Conservation (phyloP, 2,329 filamentous ascomycete species). For the Fusarium tanahbumbuense region DNA sequence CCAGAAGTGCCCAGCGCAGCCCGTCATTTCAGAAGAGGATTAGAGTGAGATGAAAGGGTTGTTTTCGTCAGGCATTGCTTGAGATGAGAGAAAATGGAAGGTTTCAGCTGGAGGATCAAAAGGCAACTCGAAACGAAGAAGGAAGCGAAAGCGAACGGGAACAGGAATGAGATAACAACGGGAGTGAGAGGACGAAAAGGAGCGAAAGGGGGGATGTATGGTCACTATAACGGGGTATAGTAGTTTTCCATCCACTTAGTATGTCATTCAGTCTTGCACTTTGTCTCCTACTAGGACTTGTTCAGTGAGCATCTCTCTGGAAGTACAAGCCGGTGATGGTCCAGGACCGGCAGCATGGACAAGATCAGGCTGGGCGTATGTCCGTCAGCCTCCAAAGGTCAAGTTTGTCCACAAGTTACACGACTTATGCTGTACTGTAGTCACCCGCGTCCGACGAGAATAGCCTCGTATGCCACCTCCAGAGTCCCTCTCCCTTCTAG, state of each 20-base stretch:
- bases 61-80: conserved; percentile 22
- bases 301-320: background rate
- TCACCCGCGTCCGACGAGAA: conserved; percentile 52
- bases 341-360: conserved; percentile 42
- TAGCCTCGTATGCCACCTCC: conserved; percentile 50
- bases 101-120: conserved; percentile 39
- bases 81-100: conserved; percentile 4
- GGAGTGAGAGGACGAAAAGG: conserved; percentile 14
- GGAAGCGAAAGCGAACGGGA: conserved; percentile 23
- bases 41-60: background rate
- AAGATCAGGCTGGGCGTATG: conserved; percentile 41
- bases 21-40: conserved; percentile 5
- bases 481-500: background rate
- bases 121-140: conserved; percentile 39
- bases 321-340: conserved; percentile 37
- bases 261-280: background rate
- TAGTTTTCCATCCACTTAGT: background rate
- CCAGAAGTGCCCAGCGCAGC: conserved; percentile 46
- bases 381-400: conserved; percentile 22
- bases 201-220: conserved; percentile 7
- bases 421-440: conserved; percentile 40
- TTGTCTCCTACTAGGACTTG: background rate
- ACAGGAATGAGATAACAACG: background rate
- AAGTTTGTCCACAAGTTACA: conserved; percentile 42
- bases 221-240: background rate